phyloP scores from a whole-genome alignment of 108 stramenopile species.

The Epipyxis sp. region DNA sequence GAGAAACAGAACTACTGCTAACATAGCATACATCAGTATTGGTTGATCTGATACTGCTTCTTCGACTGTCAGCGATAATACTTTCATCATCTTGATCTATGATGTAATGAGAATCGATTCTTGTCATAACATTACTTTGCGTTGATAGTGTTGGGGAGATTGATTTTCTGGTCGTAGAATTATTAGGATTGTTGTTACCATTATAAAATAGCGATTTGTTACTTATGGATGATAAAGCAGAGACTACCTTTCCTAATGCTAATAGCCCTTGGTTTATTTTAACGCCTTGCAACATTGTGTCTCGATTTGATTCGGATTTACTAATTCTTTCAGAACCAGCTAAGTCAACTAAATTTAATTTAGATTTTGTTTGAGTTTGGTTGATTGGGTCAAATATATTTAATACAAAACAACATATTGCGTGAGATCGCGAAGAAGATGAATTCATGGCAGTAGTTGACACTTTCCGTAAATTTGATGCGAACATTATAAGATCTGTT shows the following conservation, averaged over 20 bases:
- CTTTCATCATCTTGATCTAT: too few species aligned
- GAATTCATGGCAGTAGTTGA: slow-evolving; percentile 43
- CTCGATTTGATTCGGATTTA: slow-evolving; percentile 36
- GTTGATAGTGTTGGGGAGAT: too few species aligned
- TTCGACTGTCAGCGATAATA: too few species aligned
- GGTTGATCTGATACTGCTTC: too few species aligned
- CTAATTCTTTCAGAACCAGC: slow-evolving; percentile 48
- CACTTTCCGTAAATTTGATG: not conserved
- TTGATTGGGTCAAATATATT: not conserved
- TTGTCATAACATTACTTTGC: too few species aligned
- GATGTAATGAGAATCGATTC: too few species aligned
- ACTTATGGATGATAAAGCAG: not conserved
- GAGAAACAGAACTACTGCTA: too few species aligned
- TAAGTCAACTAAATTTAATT: slow-evolving; percentile 48
- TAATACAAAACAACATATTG: slow-evolving; percentile 37
- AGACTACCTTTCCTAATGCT: slow-evolving; percentile 47
- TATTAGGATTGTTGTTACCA: too few species aligned
- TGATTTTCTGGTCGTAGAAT: too few species aligned
- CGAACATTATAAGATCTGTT: too few species aligned
- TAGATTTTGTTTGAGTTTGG: not conserved
- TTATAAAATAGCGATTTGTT: too few species aligned
- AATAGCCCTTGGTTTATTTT: slow-evolving; percentile 42
- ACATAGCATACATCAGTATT: too few species aligned
- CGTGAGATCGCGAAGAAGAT: slow-evolving; percentile 41
- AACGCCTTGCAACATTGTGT: slow-evolving; percentile 39